Evolutionary conservation across 441 rosid species (phyloP).

Genomic region (Flueggea neowawraea): DNA sequence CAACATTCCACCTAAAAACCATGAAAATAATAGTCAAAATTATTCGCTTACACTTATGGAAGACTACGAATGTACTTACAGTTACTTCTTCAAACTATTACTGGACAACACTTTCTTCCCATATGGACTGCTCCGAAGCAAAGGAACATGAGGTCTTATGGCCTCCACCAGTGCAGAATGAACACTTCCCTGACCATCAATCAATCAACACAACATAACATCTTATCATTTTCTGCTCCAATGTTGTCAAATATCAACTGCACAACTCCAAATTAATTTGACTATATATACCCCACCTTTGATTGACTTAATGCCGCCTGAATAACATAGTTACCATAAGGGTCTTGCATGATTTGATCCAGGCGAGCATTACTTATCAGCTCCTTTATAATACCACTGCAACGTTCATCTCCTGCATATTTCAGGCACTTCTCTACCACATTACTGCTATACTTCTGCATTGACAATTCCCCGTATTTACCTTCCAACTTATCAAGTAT

Average conservation of each 20-base stretch:
- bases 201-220: not conserved
- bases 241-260: not conserved
- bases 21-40: slow-evolving; percentile 1
- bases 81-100: slow-evolving; percentile 57
- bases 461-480: slow-evolving; percentile 61
- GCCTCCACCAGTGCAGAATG: slow-evolving; percentile 62
- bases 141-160: slow-evolving; percentile 51
- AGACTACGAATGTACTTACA: slow-evolving; percentile 13
- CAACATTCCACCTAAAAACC: not conserved
- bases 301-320: slow-evolving; percentile 77
- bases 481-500: slow-evolving; percentile 69
- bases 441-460: slow-evolving; percentile 91
- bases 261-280: not conserved
- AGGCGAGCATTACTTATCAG: slow-evolving; percentile 50
- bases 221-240: not conserved
- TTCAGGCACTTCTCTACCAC: slow-evolving; percentile 84
- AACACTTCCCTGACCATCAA: slow-evolving; percentile 50
- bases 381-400: slow-evolving; percentile 45
- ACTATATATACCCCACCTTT: slow-evolving; percentile 39
- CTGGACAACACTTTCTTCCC: slow-evolving; percentile 84
- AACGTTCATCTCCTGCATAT: slow-evolving; percentile 50
- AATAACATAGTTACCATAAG: slow-evolving; percentile 78
- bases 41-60: not conserved
- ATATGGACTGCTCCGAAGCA: slow-evolving; percentile 69
- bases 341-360: slow-evolving; percentile 84